Conservation (phyloP, 2,329 filamentous ascomycete genomes). For the Diaporthe helianthi region DNA sequence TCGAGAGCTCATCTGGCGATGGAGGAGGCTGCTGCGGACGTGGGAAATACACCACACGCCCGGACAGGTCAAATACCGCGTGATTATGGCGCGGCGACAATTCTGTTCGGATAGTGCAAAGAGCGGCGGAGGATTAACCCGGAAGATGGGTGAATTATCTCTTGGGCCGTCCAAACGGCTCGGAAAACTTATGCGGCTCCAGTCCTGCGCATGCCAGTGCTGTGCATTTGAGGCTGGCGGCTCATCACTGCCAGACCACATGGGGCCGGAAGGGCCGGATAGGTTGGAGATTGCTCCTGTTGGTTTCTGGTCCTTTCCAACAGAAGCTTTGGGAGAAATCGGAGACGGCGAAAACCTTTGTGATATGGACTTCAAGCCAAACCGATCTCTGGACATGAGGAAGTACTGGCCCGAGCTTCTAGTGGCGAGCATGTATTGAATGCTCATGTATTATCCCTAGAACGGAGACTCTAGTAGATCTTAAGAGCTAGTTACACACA, state of each 20-base stretch:
- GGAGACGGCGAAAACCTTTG: constrained; percentile 13
- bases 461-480: background rate
- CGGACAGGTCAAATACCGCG: constrained; percentile 22
- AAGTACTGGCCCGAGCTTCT: constrained; percentile 16
- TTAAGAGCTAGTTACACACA: too few relatives aligned
- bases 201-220: too few relatives aligned
- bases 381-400: constrained; percentile 22
- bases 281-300: background rate
- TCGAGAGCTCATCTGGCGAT: constrained; percentile 29
- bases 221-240: background rate
- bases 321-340: constrained; percentile 12
- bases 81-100: background rate
- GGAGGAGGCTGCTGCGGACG: constrained; percentile 19
- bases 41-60: constrained; percentile 16
- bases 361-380: constrained; percentile 7
- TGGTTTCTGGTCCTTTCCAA: constrained; percentile 31
- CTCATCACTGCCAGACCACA: background rate
- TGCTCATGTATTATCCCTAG: too few relatives aligned
- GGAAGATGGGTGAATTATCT: background rate
- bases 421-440: background rate
- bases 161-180: too few relatives aligned
- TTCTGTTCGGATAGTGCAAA: background rate
- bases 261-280: too few relatives aligned
- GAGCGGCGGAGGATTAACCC: background rate
- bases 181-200: too few relatives aligned